Evolutionary conservation across 805 yeast species (phyloP).

Genomic region (Kurtzmaniella fragi): DNA sequence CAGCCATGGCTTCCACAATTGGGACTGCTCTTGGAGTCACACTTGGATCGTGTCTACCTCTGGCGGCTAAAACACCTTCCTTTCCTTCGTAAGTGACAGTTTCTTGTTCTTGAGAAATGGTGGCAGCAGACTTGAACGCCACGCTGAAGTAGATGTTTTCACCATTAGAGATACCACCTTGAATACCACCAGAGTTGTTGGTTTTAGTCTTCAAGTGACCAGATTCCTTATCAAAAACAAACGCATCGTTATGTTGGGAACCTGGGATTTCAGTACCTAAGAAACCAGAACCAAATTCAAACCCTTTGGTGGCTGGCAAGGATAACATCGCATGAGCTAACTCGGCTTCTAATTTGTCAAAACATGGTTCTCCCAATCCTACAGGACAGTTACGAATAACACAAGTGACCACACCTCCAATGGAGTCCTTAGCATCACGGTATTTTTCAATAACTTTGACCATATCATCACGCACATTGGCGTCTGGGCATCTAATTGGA

Average conservation of each 20-base stretch:
- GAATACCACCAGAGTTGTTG: constrained; percentile 94
- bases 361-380: constrained; percentile 97
- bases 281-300: constrained; percentile 96
- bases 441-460: constrained; percentile 79
- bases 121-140: constrained; percentile 98
- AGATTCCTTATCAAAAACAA: constrained; percentile 53
- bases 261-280: constrained; percentile 87
- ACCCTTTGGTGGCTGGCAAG: constrained; percentile 96
- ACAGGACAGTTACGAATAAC: constrained; percentile 90
- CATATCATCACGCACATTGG: constrained; percentile 68
- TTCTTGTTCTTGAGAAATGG: constrained; percentile 87
- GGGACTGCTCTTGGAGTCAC: constrained; percentile 99
- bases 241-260: constrained; percentile 89
- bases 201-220: constrained; percentile 78
- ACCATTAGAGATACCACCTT: constrained; percentile 97
- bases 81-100: constrained; percentile 88
- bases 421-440: constrained; percentile 84
- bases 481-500: constrained; percentile 92
- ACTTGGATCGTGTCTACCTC: constrained; percentile 98
- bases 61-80: constrained; percentile 84
- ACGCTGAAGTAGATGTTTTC: constrained; percentile 91
- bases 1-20: constrained; percentile 97
- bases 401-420: constrained; percentile 98
- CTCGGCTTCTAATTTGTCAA: constrained; percentile 92
- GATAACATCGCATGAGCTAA: constrained; percentile 98